Conservation (phyloP, 495 filamentous ascomycete genomes). For the Bathelium albidoporum region DNA sequence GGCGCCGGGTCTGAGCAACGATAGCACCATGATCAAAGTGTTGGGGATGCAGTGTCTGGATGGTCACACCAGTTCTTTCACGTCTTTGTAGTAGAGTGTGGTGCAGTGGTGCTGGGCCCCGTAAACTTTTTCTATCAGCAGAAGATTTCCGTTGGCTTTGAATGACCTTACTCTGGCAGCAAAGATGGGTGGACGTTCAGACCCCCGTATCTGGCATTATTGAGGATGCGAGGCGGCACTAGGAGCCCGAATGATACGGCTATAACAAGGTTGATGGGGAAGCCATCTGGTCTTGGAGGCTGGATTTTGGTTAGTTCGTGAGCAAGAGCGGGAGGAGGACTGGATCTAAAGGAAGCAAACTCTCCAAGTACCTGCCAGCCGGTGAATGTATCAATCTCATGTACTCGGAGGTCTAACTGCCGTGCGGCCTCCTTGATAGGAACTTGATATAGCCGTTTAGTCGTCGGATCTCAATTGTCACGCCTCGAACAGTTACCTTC, state of each 20-base stretch:
- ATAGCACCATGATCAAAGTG: conserved; percentile 70
- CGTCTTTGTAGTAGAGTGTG: conserved; percentile 57
- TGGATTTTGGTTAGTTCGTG: conserved; percentile 22
- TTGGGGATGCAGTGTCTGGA: conserved; percentile 72
- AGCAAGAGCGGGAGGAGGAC: neutral
- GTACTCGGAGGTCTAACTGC: conserved; percentile 52
- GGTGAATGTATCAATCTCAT: conserved; percentile 68
- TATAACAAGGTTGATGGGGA: conserved; percentile 67
- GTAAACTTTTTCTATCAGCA: conserved; percentile 41
- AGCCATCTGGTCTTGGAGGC: conserved; percentile 44
- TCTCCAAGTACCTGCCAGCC: conserved; percentile 56
- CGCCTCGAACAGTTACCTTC: conserved; percentile 43
- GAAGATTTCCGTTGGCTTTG: neutral
- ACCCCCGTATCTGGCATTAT: conserved; percentile 63
- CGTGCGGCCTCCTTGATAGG: conserved; percentile 61
- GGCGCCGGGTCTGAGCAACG: conserved; percentile 53
- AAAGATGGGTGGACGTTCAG: conserved; percentile 93
- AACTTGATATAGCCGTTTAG: conserved; percentile 38
- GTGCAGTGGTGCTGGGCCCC: conserved; percentile 57
- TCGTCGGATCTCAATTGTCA: neutral
- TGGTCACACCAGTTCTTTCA: conserved; percentile 54
- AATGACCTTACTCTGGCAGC: conserved; percentile 58
- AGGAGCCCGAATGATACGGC: conserved; percentile 95
- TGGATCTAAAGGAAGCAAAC: neutral
- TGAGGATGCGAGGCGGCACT: conserved; percentile 67